Conservation (phyloP, 768 basidiomycete genomes). For the Lentinula sp. region DNA sequence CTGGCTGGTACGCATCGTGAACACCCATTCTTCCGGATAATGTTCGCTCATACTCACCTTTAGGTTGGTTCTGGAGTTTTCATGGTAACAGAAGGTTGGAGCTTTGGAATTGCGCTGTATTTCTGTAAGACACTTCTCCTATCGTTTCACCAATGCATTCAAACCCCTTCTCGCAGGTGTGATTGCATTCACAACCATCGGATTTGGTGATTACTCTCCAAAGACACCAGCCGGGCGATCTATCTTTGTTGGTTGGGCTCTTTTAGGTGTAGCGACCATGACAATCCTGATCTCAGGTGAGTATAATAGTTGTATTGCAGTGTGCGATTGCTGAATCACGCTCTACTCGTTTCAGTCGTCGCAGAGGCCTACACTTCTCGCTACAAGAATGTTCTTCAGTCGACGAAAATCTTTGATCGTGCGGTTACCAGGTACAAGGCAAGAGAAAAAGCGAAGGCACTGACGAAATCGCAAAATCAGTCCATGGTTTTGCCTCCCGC, state of each 20-base stretch:
- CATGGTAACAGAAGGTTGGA: slow-evolving; percentile 62
- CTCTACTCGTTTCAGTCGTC: slow-evolving; percentile 33
- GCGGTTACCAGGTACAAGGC: slow-evolving; percentile 39
- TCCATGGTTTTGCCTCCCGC: not conserved
- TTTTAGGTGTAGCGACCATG: slow-evolving; percentile 72
- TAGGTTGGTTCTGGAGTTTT: slow-evolving; percentile 70
- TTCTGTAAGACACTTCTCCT: slow-evolving; percentile 47
- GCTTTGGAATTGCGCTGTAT: slow-evolving; percentile 57
- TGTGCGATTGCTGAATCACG: not conserved
- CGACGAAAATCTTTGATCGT: slow-evolving; percentile 31
- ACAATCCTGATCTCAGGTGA: slow-evolving; percentile 68
- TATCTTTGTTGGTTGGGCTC: slow-evolving; percentile 74
- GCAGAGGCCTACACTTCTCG: slow-evolving; percentile 60
- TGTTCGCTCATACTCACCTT: not conserved
- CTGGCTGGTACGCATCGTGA: slow-evolving; percentile 51
- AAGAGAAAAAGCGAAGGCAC: slow-evolving; percentile 5
- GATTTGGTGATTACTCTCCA: slow-evolving; percentile 58
- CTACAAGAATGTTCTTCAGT: slow-evolving; percentile 54
- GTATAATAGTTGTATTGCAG: slow-evolving; percentile 12
- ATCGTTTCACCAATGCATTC: not conserved
- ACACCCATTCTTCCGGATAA: not conserved
- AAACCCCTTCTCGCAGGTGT: slow-evolving; percentile 40
- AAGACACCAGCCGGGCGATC: slow-evolving; percentile 63
- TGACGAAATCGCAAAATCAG: not conserved
- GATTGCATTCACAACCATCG: slow-evolving; percentile 67